These are phyloP conservation scores for Aspergillus sparsus DNA, from an alignment of 495 filamentous ascomycete species.

Conservation along the genomic window DNA sequence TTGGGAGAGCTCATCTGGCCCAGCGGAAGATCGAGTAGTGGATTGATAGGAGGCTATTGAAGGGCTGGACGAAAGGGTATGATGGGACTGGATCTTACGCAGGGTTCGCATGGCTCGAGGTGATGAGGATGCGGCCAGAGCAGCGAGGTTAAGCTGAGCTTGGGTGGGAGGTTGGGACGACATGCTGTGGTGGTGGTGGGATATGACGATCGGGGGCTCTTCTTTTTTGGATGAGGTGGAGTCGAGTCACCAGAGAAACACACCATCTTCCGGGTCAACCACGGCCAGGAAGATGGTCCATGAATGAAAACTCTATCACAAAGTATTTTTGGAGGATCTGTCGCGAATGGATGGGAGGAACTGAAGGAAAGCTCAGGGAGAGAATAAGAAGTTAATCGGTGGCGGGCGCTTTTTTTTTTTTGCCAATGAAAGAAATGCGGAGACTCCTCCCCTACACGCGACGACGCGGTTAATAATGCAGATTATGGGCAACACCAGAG, in stretches of 20 bases:
- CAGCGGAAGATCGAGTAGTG: constrained; percentile 30
- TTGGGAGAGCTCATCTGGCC: constrained; percentile 24
- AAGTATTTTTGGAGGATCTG: neutral
- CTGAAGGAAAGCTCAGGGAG: neutral
- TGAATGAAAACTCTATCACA: neutral
- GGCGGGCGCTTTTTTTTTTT: constrained; percentile 19
- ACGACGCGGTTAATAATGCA: neutral
- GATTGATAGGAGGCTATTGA: constrained; percentile 41
- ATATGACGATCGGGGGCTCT: constrained; percentile 1
- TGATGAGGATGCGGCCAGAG: constrained; percentile 42
- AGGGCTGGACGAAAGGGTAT: constrained; percentile 44
- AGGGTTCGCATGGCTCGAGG: constrained; percentile 51
- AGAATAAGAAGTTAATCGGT: constrained; percentile 5
- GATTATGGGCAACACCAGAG: neutral
- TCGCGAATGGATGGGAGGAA: constrained; percentile 3
- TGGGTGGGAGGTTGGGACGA: constrained; percentile 27
- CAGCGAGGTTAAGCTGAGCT: constrained; percentile 33
- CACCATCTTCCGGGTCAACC: constrained; percentile 21
- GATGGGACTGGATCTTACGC: constrained; percentile 56
- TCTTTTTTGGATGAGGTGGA: neutral
- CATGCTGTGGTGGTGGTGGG: constrained; percentile 15
- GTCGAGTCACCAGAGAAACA: constrained; percentile 9
- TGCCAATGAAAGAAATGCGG: constrained; percentile 26
- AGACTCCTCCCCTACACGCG: constrained; percentile 23
- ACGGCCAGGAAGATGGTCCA: constrained; percentile 17